Evolutionary conservation across 176 grass and related monocot species (phyloP).

Genomic region (Hordeum vulgare): DNA sequence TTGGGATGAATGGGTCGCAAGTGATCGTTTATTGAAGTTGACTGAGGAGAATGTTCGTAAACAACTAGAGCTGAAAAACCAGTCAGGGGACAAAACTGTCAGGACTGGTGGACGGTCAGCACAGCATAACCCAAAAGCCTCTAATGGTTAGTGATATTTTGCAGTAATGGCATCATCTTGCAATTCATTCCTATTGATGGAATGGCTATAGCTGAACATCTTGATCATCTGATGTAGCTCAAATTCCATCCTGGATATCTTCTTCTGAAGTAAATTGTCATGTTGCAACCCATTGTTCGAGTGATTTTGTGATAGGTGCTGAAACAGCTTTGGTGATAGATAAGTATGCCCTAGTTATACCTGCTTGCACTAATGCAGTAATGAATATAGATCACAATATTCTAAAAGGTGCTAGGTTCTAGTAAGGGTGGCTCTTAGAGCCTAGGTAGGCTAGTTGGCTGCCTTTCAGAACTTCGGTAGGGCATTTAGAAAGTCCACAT

Average conservation of each 20-base stretch:
- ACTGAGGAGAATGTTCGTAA: constrained; percentile 69
- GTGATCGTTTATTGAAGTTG: constrained; percentile 71
- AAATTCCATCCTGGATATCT: not conserved
- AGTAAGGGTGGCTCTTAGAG: not conserved
- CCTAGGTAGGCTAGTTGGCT: not conserved
- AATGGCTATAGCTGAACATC: not conserved
- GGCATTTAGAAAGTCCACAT: not conserved
- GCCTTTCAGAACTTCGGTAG: not conserved
- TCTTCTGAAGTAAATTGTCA: constrained; percentile 5
- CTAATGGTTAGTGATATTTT: constrained; percentile 35
- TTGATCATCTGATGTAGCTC: not conserved
- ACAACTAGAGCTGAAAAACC: constrained; percentile 78
- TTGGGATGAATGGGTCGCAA: constrained; percentile 91
- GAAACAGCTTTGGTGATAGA: not conserved
- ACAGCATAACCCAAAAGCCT: constrained; percentile 71
- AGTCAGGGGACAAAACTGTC: constrained; percentile 56
- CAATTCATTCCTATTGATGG: not conserved
- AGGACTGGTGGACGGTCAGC: constrained; percentile 68
- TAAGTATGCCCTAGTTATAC: not conserved
- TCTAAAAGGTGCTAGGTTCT: not conserved
- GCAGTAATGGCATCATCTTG: not conserved
- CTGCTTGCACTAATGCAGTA: not conserved
- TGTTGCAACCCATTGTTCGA: not conserved
- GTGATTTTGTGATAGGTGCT: constrained; percentile 12
- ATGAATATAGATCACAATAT: not conserved